Evolutionary conservation across 305 asterid species (phyloP), one percentile per base, ranked within the genome.

Genomic region (Rubia peregrina): DNA sequence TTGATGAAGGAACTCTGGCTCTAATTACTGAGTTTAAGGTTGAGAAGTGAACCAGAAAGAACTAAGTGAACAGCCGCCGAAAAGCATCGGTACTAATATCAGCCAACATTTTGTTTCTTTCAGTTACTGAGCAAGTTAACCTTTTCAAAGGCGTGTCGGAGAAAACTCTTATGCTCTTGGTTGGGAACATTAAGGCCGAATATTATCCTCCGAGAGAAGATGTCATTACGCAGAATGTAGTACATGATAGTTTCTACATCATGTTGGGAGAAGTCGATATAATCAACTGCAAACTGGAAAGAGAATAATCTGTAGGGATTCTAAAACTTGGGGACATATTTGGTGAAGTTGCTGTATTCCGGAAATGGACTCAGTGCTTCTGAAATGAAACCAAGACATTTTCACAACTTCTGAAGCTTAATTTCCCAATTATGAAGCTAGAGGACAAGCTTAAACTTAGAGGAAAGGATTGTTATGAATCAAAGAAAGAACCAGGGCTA

Each of bases 171-270:
- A 61, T 87, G 65, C 87, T 79, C 65, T 74, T 92, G 77, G 93
- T 89, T 64, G 82, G 91, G 19, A 91, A 87, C 49, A 82, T 89
- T 85, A 90, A 81, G 68, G 97, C 96, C 0, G 98, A 90, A 57
- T 93, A 89, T 14, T 79, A 88, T 16, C 96, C 96, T 0, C 97
- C 98, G 13, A 85, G 94, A 78, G 97, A 93, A 86, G 98, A 93
- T 68, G 94, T 93, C 11, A 82, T 90, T 57, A 77, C 84, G 79
- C 92, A 87, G 75, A 89, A 89, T 19, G 97, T 89, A 80, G 78
- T 89, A 3, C 80, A 95, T 0, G 94, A 93, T 12, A 95, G 89
- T 74, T 65, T 93, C 10, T 93, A 90, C 85, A 84, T 93, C 5
- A 86, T 93, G 67, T 93, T 96, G 0, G 97, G 98, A 61, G 95